Conservation (phyloP, 2,329 filamentous ascomycete genomes). For the Monosporascus ibericus region DNA sequence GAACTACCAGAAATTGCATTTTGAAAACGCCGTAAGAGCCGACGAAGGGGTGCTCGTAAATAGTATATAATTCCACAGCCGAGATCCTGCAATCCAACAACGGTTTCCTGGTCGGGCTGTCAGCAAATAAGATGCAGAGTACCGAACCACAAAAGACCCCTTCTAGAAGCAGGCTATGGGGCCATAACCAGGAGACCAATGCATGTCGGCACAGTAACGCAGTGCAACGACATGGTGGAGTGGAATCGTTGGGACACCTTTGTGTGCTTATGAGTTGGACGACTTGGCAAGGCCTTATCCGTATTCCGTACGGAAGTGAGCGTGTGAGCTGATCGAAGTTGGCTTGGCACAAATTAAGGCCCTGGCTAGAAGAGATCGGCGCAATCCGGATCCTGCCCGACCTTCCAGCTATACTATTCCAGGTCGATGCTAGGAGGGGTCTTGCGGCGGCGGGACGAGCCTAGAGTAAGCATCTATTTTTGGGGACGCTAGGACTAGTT, state of each 20-base stretch:
- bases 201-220: background rate
- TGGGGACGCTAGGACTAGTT: no score
- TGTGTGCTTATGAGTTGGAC: background rate
- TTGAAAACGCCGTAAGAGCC: no score
- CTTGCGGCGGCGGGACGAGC: background rate
- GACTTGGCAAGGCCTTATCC: background rate
- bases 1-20: no score
- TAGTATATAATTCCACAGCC: background rate
- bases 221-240: background rate
- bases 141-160: background rate
- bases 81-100: background rate
- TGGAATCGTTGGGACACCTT: background rate
- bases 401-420: no score
- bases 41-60: background rate
- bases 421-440: no score
- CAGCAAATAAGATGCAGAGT: background rate
- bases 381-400: no score
- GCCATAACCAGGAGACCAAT: background rate
- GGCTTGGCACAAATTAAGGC: background rate
- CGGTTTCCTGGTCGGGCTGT: background rate
- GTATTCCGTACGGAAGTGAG: background rate
- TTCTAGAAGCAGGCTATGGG: background rate
- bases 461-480: background rate
- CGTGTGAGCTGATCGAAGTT: background rate
- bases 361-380: background rate